Conservation (phyloP, 139 green algal species). For the Pedinophyceae sp. region DNA sequence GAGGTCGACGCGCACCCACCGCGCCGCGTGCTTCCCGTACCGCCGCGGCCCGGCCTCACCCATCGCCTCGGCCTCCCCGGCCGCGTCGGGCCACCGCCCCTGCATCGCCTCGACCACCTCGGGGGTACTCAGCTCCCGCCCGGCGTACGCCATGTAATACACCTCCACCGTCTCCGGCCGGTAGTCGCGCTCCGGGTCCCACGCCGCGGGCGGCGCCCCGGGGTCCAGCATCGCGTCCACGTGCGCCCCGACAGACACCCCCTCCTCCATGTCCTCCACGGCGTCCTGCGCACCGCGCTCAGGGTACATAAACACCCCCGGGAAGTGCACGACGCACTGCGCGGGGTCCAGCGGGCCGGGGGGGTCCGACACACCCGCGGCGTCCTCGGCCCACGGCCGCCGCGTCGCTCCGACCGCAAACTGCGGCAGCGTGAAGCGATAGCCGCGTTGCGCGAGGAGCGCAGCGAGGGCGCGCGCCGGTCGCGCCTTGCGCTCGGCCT, state of each 20-base stretch:
- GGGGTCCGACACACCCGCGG: no score
- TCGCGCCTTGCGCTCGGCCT: no score
- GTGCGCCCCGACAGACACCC: slow-evolving; percentile 44
- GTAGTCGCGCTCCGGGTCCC: slow-evolving; percentile 57
- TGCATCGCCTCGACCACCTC: slow-evolving; percentile 34
- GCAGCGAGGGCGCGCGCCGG: no score
- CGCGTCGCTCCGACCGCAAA: neutral
- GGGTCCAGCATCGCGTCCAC: slow-evolving; percentile 53
- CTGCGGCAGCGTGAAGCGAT: neutral
- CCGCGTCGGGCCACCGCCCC: slow-evolving; percentile 40
- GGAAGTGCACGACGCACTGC: slow-evolving; percentile 59
- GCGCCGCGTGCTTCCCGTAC: slow-evolving; percentile 35
- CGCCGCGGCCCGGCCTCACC: slow-evolving; percentile 20
- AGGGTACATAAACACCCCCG: slow-evolving; percentile 75
- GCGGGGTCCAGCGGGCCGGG: no score
- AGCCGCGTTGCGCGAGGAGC: neutral
- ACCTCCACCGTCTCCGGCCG: slow-evolving; percentile 48
- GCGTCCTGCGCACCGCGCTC: slow-evolving; percentile 63
- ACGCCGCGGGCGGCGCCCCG: slow-evolving; percentile 51
- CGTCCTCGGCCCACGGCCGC: neutral
- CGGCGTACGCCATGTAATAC: slow-evolving; percentile 63
- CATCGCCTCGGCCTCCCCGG: slow-evolving; percentile 12
- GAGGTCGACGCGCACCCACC: slow-evolving; percentile 17
- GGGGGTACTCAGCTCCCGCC: slow-evolving; percentile 9
- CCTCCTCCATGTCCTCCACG: slow-evolving; percentile 62